These are phyloP conservation scores for Dalbergia cultrata DNA, from an alignment of 306 rosid genomes.

Conservation along the genomic window DNA sequence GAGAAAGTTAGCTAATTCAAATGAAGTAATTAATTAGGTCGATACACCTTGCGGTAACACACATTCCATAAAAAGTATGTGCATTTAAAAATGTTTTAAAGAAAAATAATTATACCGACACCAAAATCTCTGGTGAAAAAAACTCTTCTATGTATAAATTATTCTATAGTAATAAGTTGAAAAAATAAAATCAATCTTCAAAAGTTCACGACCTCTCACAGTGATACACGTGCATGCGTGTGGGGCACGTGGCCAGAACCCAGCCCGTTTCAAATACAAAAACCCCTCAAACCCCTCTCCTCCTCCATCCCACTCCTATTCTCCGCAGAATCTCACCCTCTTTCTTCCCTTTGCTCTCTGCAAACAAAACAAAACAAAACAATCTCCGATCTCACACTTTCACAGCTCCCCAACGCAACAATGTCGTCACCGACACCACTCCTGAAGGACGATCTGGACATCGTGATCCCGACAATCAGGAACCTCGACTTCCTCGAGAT, in stretches of 20 bases:
- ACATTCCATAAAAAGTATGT: too few species aligned
- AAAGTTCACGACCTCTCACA: too few species aligned
- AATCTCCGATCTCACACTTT: neutral
- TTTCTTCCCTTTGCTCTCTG: too few species aligned
- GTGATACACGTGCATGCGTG: neutral
- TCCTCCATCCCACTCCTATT: neutral
- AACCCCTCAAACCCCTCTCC: slow-evolving; percentile 26
- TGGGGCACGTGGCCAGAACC: neutral
- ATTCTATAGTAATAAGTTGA: neutral
- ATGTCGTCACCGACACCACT: slow-evolving; percentile 62
- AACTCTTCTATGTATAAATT: too few species aligned
- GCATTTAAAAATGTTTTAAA: too few species aligned
- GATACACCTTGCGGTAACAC: too few species aligned
- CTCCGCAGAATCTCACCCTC: neutral
- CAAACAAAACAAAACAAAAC: too few species aligned
- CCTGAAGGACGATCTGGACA: slow-evolving; percentile 77
- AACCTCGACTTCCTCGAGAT: slow-evolving; percentile 77
- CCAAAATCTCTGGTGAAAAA: too few species aligned
- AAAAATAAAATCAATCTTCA: too few species aligned
- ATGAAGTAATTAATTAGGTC: too few species aligned
- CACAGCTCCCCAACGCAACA: neutral
- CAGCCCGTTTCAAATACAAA: slow-evolving; percentile 28
- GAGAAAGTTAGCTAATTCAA: too few species aligned
- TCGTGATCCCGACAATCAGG: slow-evolving; percentile 78
- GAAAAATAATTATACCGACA: too few species aligned